Conservation (phyloP, 148 eudicot genomes). For the Diospyros kaki region DNA sequence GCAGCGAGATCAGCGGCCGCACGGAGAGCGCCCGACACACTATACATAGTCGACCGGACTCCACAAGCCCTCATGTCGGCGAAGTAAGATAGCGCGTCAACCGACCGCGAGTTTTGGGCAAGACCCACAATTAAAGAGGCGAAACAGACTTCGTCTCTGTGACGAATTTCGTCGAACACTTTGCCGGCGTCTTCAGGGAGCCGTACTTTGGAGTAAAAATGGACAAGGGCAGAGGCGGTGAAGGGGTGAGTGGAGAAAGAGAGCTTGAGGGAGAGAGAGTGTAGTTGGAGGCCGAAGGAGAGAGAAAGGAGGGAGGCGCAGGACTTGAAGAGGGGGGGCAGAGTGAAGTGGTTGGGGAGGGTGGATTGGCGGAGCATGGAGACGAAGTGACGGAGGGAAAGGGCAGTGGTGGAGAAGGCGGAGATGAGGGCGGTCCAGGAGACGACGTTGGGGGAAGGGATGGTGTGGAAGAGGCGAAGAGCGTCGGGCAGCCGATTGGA, state of each 20-base stretch:
- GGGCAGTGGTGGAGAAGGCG: slow-evolving; percentile 36
- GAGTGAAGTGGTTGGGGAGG: slow-evolving; percentile 48
- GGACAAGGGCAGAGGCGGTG: slow-evolving; percentile 44
- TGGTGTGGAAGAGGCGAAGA: slow-evolving; percentile 33
- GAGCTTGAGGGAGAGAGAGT: slow-evolving; percentile 34
- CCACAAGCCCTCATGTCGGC: slow-evolving; percentile 31
- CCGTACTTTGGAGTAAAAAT: slow-evolving; percentile 39
- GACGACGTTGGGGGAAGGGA: slow-evolving; percentile 56
- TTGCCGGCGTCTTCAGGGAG: slow-evolving; percentile 33
- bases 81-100: slow-evolving; percentile 46
- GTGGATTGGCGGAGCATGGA: slow-evolving; percentile 63
- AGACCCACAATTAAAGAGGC: slow-evolving; percentile 56
- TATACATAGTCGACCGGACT: slow-evolving; percentile 39
- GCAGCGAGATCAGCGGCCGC: slow-evolving; percentile 48
- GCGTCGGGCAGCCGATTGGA: slow-evolving; percentile 32
- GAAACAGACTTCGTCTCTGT: slow-evolving; percentile 48
- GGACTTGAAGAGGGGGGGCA: slow-evolving; percentile 42
- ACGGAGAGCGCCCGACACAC: slow-evolving; percentile 54
- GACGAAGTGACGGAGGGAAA: slow-evolving; percentile 43
- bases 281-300: slow-evolving; percentile 47
- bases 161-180: slow-evolving; percentile 62
- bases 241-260: slow-evolving; percentile 24
- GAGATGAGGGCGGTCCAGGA: slow-evolving; percentile 73
- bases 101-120: slow-evolving; percentile 34
- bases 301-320: slow-evolving; percentile 32